These are phyloP conservation scores for Colletotrichum gigasporum DNA, from an alignment of 2,329 filamentous ascomycete species.

Conservation along the genomic window DNA sequence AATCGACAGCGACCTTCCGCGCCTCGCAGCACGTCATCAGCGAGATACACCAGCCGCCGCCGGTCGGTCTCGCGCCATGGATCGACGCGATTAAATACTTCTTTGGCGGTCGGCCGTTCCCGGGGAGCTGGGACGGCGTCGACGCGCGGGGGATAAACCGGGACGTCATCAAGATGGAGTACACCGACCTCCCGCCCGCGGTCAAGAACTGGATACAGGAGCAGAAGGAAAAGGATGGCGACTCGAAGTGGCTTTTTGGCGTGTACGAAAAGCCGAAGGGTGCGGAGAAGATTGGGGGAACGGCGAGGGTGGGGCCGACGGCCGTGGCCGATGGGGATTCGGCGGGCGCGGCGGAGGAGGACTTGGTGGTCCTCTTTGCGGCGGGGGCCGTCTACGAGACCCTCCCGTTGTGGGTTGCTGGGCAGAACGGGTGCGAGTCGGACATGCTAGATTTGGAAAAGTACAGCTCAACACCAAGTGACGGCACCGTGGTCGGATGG, in stretches of 20 bases:
- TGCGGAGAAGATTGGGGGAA: slow-evolving; percentile 31
- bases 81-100: slow-evolving; percentile 38
- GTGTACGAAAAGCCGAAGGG: slow-evolving; percentile 41
- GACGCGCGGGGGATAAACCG: slow-evolving; percentile 49
- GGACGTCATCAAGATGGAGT: slow-evolving; percentile 49
- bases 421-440: slow-evolving; percentile 53
- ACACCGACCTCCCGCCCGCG: slow-evolving; percentile 41
- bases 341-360: slow-evolving; percentile 37
- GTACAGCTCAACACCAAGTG: slow-evolving; percentile 38
- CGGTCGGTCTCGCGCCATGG: slow-evolving; percentile 38
- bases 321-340: not conserved
- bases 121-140: slow-evolving; percentile 52
- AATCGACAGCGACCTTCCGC: slow-evolving; percentile 36
- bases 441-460: slow-evolving; percentile 40
- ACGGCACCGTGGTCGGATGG: slow-evolving; percentile 42
- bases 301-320: slow-evolving; percentile 41
- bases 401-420: slow-evolving; percentile 60
- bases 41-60: slow-evolving; percentile 36
- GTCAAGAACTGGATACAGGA: slow-evolving; percentile 34
- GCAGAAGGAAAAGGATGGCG: slow-evolving; percentile 38
- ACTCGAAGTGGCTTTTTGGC: slow-evolving; percentile 38
- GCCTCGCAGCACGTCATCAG: slow-evolving; percentile 41
- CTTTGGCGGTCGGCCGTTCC: slow-evolving; percentile 40
- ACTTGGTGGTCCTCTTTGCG: slow-evolving; percentile 58
- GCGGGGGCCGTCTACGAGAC: slow-evolving; percentile 60